phyloP scores from a whole-genome alignment of 2,329 filamentous ascomycete genomes.

The Microthyrium microscopicum region DNA sequence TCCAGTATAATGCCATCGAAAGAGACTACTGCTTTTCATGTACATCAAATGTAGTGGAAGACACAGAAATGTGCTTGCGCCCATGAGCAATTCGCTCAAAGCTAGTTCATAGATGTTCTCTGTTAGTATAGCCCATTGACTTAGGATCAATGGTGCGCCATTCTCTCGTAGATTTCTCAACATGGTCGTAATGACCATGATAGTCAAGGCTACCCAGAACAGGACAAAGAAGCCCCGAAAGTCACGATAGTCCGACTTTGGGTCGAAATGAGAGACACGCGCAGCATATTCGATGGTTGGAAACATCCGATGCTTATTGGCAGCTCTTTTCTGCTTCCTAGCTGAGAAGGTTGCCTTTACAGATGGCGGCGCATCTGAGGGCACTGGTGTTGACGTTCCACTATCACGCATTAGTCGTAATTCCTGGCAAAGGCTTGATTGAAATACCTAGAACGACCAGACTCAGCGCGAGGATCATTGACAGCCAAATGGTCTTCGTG shows the following conservation, averaged over 20 bases:
- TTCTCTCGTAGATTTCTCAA: slow-evolving; percentile 88
- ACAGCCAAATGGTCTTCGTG: slow-evolving; percentile 16
- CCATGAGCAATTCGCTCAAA: slow-evolving; percentile 73
- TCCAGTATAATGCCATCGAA: slow-evolving; percentile 65
- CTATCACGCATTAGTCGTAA: slow-evolving; percentile 28
- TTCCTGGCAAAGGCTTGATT: neutral
- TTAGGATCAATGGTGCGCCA: slow-evolving; percentile 65
- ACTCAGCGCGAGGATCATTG: slow-evolving; percentile 14
- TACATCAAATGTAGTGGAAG: slow-evolving; percentile 58
- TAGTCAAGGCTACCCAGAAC: slow-evolving; percentile 92
- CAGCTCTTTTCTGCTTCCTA: slow-evolving; percentile 65
- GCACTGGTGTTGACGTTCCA: slow-evolving; percentile 67
- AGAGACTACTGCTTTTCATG: slow-evolving; percentile 34
- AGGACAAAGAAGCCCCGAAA: slow-evolving; percentile 96
- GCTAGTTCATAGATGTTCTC: slow-evolving; percentile 79
- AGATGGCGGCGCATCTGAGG: slow-evolving; percentile 84
- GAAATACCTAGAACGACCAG: slow-evolving; percentile 20
- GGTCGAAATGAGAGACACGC: slow-evolving; percentile 90
- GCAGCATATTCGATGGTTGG: slow-evolving; percentile 83
- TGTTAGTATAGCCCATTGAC: slow-evolving; percentile 79
- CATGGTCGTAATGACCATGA: slow-evolving; percentile 94
- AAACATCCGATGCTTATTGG: slow-evolving; percentile 71
- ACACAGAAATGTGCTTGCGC: slow-evolving; percentile 52
- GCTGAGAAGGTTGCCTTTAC: slow-evolving; percentile 71
- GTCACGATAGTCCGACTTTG: slow-evolving; percentile 76